Base-by-base conservation (phyloP, 441 rosid species). In the Raphanus hybrid region DNA sequence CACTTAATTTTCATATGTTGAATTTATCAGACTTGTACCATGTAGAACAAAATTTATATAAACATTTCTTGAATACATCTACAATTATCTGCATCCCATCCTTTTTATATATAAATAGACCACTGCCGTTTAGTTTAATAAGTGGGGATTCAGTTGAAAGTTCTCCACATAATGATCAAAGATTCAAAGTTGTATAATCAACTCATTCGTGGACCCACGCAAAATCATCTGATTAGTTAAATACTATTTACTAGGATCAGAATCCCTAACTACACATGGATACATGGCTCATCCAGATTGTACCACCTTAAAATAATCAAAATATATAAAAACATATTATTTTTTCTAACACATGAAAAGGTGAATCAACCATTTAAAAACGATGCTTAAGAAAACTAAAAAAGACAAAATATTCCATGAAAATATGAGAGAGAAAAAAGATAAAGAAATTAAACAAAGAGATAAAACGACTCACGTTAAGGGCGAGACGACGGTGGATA, bases 401-500 rank as follows among this genome's bases (percentile, higher is more conserved):
- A 5, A 20, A 4, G 8, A 27, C 1, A 5, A 1, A 60, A 73
- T 39, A 41, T 15, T 7, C 6, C 9, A 75, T 58, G 6, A 67
- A 18, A 15, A 55, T 65, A 71, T 50, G 65, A 64, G 48, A 64
- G 48, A 29, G 34, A 29, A 54, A 52, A 52, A 48, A 48, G 63
- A 60, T 5, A 20, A 16, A 29, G 69, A 54, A 62, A 23, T 23
- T 23, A 23, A 61, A 15, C 27, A 59, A 16, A 54, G 54, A 18
- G 35, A 63, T 4, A 41, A 27, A 32, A 34, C 10, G 48, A 86
- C 97, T 86, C 62, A 94, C 98, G 64, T 91, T 92, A 64, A 94
- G 86, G 59, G 97, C 96, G 72, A 94, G 83, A 34, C 98, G 87
- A 67, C 86, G 78, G 74, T 94, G 97, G 72, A 94, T 89, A 60